phyloP scores from a whole-genome alignment of 2,329 filamentous ascomycete genomes.

The Apiospora koreana region DNA sequence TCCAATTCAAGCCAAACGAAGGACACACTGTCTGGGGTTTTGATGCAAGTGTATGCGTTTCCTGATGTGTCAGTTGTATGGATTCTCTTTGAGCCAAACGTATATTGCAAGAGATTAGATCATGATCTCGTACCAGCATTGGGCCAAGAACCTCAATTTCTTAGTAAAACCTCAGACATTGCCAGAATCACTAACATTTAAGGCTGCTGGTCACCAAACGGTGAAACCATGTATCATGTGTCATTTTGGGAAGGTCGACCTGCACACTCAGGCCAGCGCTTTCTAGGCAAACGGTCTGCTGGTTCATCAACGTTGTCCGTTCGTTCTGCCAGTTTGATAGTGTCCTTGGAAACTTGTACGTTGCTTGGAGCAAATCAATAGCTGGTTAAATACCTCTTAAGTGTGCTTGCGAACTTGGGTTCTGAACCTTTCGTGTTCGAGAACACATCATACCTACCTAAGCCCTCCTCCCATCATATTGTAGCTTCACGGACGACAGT shows the following conservation, averaged over 20 bases:
- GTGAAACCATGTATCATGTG: background rate
- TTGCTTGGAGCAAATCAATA: background rate
- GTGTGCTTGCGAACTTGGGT: background rate
- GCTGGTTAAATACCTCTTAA: background rate
- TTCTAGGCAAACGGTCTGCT: background rate
- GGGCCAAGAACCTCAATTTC: background rate
- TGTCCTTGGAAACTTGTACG: background rate
- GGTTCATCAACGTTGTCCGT: background rate
- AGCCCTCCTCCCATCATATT: too few species aligned
- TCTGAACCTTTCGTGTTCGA: background rate
- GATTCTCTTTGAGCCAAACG: too few species aligned
- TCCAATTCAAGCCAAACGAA: too few species aligned
- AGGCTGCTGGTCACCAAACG: background rate
- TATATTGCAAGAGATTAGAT: background rate
- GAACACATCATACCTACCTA: background rate
- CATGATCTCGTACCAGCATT: background rate
- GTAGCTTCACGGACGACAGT: background rate
- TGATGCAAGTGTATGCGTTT: too few species aligned
- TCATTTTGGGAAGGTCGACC: background rate
- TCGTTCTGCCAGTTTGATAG: background rate
- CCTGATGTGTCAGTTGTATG: too few species aligned
- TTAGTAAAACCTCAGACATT: background rate
- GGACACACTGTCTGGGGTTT: too few species aligned
- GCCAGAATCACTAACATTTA: background rate
- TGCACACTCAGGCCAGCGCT: background rate